Evolutionary conservation across 2,329 filamentous ascomycete species (phyloP), one percentile per base, ranked within the genome.

Genomic region (Bipolaris zeicola): DNA sequence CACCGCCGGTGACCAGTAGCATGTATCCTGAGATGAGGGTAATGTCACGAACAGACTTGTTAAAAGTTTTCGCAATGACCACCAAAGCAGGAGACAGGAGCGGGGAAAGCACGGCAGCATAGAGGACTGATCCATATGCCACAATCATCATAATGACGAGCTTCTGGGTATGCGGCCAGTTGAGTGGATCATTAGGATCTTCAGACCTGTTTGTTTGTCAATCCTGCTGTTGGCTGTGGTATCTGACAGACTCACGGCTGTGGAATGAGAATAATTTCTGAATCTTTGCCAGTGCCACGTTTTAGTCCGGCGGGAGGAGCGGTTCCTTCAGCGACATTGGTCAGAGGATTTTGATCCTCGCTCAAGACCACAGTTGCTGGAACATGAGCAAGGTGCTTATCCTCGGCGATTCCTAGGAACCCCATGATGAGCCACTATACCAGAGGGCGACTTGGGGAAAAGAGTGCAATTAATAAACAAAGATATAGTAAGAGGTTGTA

Each of bases 1-100:
- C 66, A 11, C 64, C 57, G 5, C 66, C 73, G 4, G 72, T 72
- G 3, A 75, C 73, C 1, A 77, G 58, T 5, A 77, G 61, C 64
- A 74, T 73, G 39, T 76, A 77, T n/a, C 74, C 74, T 6, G 71
- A 75, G 14, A 75, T 72, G 31, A 74, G 66, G 4, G 74, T 76
- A 49, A 76, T 72, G 36, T 75, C 72, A 18, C 52, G 60, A 24
- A 77, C 62, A 0, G 55, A 42, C 11, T 58, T 64, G 0, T 66
- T 36, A 33, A 74, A 73, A 18, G 73, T 68, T 28, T 63, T 33
- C 1, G 74, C 68, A 38, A 76, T 73, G 31, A 73, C 64, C 5
- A 74, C 69, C 5, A 75, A 57, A 2, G 71, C 72, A 3, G 74
- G 71, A n/a, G 70, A 75, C 2, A 77, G 65, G 8, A 77, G 67